Base-by-base conservation (phyloP, 495 filamentous ascomycete genomes). In the Penicillium angulare region DNA sequence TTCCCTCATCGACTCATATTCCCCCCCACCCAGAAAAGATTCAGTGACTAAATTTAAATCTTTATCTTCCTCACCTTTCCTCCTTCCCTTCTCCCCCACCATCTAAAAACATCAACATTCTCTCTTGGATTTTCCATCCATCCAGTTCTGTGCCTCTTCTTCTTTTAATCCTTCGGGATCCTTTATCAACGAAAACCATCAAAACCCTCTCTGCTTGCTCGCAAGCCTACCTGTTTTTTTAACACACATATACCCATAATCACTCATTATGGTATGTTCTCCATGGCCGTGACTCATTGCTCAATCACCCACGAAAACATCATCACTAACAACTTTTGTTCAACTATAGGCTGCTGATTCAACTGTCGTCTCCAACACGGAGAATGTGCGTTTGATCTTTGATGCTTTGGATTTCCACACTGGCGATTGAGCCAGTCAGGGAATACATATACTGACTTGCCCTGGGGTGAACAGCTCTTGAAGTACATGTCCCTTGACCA, bases 401-500 rank as follows among this genome's bases (percentile, higher is more conserved):
- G 52, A 59, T 61, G 41, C 53, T 59, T 63, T 62, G 58, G 51
- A 56, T 67, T 65, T 65, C 64, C 67, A 51, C 62, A 66, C 57
- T 71, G 59, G 66, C 58, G 53, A 20, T 55, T 49, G 55, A 65
- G 64, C 63, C 59, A 52, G 57, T 45, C 58, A 63, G 60, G 63
- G 71, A 68, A 55, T 44, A 61, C 49, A 55, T 49, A 69, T 72
- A 75, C 71, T 75, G 60, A 75, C 68, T 65, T 56, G 39, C 50
- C 49, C 21, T 57, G 48, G 55, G 63, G 60, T 58, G 43, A 48
- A 64, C 71, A 97, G 90, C 85, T 97, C 72, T 68, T 87, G 67
- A 96, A 96, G 72, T 98, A 95, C 82, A 81, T 92, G 73, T 74
- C 79, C 59, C 88, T 98, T 56, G 85, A 90, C 66, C 93, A 97